phyloP scores from a whole-genome alignment of 495 filamentous ascomycete species.

The Hyphodiscus hymeniophilus region DNA sequence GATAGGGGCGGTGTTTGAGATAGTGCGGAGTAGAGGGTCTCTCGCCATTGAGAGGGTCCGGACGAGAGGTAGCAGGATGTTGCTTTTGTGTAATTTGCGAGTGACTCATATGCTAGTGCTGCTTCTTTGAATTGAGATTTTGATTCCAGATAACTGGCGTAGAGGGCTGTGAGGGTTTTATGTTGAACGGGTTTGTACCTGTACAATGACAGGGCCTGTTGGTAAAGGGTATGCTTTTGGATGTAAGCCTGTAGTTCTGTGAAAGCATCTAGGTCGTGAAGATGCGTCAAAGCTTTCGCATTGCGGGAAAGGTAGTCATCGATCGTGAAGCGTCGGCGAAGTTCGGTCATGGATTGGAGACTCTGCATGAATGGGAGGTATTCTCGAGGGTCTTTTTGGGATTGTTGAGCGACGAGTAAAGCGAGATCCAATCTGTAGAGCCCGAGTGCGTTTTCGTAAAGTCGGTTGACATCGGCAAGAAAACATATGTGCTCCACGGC shows the following conservation, averaged over 20 bases:
- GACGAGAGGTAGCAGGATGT: conserved; percentile 72
- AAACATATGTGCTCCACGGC: conserved; percentile 96
- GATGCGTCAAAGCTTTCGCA: conserved; percentile 67
- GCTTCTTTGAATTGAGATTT: conserved; percentile 75
- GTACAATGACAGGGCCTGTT: conserved; percentile 70
- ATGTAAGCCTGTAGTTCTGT: conserved; percentile 70
- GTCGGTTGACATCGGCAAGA: conserved; percentile 80
- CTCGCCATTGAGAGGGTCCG: conserved; percentile 69
- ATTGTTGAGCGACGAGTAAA: conserved; percentile 86
- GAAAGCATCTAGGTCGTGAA: conserved; percentile 51
- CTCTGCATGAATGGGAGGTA: conserved; percentile 91
- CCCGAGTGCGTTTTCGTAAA: conserved; percentile 88
- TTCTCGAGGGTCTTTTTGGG: conserved; percentile 90
- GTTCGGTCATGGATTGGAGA: conserved; percentile 60
- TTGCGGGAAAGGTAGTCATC: conserved; percentile 76
- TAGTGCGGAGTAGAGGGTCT: conserved; percentile 70
- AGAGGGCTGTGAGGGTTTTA: conserved; percentile 56
- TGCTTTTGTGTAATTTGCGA: conserved; percentile 61
- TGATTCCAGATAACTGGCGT: conserved; percentile 68
- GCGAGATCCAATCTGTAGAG: conserved; percentile 88
- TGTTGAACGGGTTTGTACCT: conserved; percentile 59
- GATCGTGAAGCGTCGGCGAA: conserved; percentile 71
- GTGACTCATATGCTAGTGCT: conserved; percentile 79
- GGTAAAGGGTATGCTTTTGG: conserved; percentile 71
- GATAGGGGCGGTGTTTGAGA: conserved; percentile 51